Base-by-base conservation (phyloP, 345 rosid genomes). In the Nephelium lappaceum region DNA sequence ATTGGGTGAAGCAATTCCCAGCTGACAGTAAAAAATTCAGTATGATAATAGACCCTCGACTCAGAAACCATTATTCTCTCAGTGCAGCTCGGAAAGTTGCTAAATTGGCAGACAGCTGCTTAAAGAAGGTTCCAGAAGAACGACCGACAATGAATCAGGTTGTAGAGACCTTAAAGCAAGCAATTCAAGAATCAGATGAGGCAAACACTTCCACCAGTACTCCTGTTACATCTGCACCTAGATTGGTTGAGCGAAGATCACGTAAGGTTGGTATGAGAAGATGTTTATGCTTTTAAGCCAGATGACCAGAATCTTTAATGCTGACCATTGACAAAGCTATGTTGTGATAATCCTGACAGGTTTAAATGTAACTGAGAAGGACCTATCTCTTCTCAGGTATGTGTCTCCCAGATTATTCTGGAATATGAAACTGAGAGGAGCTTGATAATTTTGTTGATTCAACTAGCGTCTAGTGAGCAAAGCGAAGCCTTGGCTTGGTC, bases 1-100 rank as follows among this genome's bases (percentile, higher is more conserved):
- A 96, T 15, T 96, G 98, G 99, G 97, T 96, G 67, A 96, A 93
- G 84, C 84, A 82, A 61, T 91, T 78, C 85, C 99, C 97, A 63
- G 85, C 81, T 0, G 88, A 91, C 71, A 69, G 97, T 83, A 91
- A 87, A 72, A 83, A 67, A 62, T 92, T 94, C 83, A 84, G 82
- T 84, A 90, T 89, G 93, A 90, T 96, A 39, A 84, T 96, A 12
- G 99, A 96, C 78, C 94, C 95, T 0, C 82, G 85, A 41, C 87
- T 96, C n/a, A 51, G 89, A 75, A 89, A 87, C 78, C 86, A 83
- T 11, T 92, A 82, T 80, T 81, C 89, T 0, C 27, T 86, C 51
- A 11, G 41, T 43, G 85, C 87, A 75, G 94, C 95, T 6, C 86
- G 78, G 71, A 88, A 67, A 53, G 76, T 94, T 63, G 89, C 85